Conservation (phyloP, 164 flowering plant species). For the Brasenia schreberi region DNA sequence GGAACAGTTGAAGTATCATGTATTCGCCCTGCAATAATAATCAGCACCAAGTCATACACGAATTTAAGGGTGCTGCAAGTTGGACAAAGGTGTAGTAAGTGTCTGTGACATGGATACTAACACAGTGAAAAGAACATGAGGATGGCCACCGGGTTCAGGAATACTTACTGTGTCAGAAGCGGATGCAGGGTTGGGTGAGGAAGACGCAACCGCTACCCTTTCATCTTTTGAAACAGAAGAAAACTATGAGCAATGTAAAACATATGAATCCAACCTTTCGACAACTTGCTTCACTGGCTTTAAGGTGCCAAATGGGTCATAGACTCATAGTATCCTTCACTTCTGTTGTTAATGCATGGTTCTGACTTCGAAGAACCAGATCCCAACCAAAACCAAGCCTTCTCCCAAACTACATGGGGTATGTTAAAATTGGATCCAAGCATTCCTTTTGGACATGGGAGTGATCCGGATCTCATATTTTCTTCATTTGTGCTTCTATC, state of each 20-base stretch:
- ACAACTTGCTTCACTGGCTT: slow-evolving; percentile 10
- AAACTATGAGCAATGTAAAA: slow-evolving; percentile 7
- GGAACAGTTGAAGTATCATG: slow-evolving; percentile 16
- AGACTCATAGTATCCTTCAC: background rate
- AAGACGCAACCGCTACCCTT: no score
- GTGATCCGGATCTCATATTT: slow-evolving; percentile 14
- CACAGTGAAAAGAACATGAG: background rate
- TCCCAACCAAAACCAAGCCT: no score
- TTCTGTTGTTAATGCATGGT: slow-evolving; percentile 4
- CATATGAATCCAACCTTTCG: slow-evolving; percentile 4
- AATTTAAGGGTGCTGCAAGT: no score
- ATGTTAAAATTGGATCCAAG: slow-evolving; percentile 8
- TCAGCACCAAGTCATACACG: no score
- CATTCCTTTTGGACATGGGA: slow-evolving; percentile 9
- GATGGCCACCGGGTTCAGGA: background rate
- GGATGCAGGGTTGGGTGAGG: background rate
- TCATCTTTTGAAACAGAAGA: background rate
- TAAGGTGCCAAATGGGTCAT: background rate
- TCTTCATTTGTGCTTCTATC: slow-evolving; percentile 9
- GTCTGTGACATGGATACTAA: no score
- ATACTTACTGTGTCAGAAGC: slow-evolving; percentile 7
- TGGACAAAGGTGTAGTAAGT: no score
- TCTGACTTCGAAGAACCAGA: slow-evolving; percentile 16
- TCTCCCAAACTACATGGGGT: no score
- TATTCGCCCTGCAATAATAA: slow-evolving; percentile 10